A percentile compares a stretch with the other conserved stretches of the same genome.
These are phyloP conservation scores for Phytophthora pistaciae DNA, from an alignment of 352 stramenopile species.

Conservation along the genomic window DNA sequence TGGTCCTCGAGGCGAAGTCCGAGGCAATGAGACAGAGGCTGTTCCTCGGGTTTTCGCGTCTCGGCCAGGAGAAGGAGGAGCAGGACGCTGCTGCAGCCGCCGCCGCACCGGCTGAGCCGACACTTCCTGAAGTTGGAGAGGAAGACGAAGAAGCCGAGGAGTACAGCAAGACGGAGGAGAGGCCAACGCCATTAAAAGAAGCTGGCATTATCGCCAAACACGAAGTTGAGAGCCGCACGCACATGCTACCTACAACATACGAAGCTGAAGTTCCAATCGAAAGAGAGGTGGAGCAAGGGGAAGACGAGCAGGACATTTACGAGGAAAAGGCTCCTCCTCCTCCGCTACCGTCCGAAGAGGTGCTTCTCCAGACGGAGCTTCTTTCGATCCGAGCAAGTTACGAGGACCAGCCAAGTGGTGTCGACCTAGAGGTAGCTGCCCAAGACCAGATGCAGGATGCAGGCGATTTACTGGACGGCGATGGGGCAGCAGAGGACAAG, in stretches of 20 bases:
- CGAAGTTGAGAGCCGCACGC: not conserved
- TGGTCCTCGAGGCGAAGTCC: constrained; percentile 66
- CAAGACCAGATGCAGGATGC: not conserved
- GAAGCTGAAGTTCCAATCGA: not conserved
- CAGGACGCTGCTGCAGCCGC: not conserved
- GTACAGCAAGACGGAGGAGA: not conserved
- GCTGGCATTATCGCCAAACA: not conserved
- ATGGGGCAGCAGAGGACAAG: too few relatives aligned
- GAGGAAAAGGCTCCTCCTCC: not conserved
- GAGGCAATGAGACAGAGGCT: constrained; percentile 54
- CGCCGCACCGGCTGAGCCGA: not conserved
- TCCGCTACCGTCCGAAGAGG: not conserved
- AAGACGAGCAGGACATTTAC: not conserved
- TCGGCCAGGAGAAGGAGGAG: constrained; percentile 52
- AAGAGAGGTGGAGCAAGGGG: not conserved
- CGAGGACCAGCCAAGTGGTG: not conserved
- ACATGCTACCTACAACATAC: not conserved
- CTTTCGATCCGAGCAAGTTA: not conserved
- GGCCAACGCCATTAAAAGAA: not conserved
- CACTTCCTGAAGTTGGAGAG: constrained; percentile 6
- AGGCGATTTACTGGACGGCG: not conserved
- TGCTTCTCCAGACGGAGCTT: not conserved
- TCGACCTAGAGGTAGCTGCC: not conserved
- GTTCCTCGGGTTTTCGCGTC: constrained; percentile 58
- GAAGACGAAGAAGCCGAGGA: constrained; percentile 7